Conservation (phyloP, 2,329 filamentous ascomycete genomes). For the Aspergillus ustus region DNA sequence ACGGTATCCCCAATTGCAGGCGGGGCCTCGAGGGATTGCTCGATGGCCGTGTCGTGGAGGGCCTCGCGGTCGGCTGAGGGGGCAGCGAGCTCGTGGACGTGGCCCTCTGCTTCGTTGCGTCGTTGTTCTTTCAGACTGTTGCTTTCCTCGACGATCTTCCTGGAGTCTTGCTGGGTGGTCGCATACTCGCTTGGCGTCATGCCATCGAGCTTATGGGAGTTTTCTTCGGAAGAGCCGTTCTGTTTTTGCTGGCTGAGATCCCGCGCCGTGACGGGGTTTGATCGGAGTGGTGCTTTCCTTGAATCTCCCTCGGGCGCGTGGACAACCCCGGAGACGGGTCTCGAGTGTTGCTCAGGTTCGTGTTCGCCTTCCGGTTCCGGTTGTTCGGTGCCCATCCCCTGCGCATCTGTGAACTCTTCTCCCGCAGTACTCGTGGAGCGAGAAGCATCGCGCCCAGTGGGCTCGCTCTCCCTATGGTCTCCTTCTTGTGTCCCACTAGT, state of each 20-base stretch:
- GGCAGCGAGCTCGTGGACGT: slow-evolving; percentile 13
- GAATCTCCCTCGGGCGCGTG: slow-evolving; percentile 17
- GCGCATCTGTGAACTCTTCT: background rate
- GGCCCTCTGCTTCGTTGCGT: slow-evolving; percentile 18
- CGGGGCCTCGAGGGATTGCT: slow-evolving; percentile 37
- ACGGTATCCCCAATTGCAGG: slow-evolving; percentile 22
- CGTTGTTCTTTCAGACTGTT: slow-evolving; percentile 28
- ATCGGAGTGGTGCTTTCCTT: slow-evolving; percentile 34
- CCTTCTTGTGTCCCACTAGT: slow-evolving; percentile 1
- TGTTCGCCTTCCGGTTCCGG: background rate
- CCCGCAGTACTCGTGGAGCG: background rate
- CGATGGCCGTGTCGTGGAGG: slow-evolving; percentile 35
- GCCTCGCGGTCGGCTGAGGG: slow-evolving; percentile 28
- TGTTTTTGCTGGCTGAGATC: slow-evolving; percentile 27
- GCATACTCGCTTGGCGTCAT: slow-evolving; percentile 24
- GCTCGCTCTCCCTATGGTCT: background rate
- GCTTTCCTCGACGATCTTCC: slow-evolving; percentile 24
- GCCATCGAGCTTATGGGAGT: slow-evolving; percentile 22
- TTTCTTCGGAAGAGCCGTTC: slow-evolving; percentile 22
- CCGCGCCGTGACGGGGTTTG: slow-evolving; percentile 34
- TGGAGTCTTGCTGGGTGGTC: slow-evolving; percentile 10
- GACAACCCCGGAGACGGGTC: background rate
- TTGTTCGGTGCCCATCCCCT: background rate
- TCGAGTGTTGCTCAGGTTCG: background rate
- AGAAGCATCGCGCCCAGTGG: background rate